Percentiles rank a stretch among this genome's conserved stretches.
Conservation (phyloP, 495 filamentous ascomycete species). For the Aspergillus bridgeri region DNA sequence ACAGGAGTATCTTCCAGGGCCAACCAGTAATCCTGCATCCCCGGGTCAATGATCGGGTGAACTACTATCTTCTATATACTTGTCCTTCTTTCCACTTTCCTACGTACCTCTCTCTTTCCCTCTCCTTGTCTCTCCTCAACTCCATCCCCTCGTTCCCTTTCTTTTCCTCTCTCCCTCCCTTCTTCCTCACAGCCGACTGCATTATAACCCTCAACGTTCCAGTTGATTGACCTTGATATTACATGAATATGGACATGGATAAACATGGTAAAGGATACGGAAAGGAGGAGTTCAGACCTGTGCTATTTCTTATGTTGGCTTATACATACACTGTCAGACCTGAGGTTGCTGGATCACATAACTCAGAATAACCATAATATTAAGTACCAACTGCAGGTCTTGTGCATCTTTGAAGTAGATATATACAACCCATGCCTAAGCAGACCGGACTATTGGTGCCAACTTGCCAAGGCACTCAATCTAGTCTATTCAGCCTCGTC, state of each 20-base stretch:
- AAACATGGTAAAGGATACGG: not conserved
- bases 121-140: not conserved
- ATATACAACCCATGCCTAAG: no score
- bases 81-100: not conserved
- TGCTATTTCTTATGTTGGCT: not conserved
- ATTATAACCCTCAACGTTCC: not conserved
- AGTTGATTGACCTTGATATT: not conserved
- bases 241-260: not conserved
- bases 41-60: slow-evolving; percentile 24
- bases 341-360: not conserved
- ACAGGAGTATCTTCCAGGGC: slow-evolving; percentile 45
- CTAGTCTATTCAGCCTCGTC: no score
- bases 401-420: no score
- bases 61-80: not conserved
- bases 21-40: slow-evolving; percentile 40
- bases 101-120: not conserved
- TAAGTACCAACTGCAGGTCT: not conserved
- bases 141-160: not conserved
- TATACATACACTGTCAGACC: not conserved
- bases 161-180: not conserved
- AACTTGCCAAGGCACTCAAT: no score
- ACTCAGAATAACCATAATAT: not conserved
- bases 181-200: not conserved
- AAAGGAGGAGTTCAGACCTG: not conserved
- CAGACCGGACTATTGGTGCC: no score